A percentile compares a stretch with the other conserved stretches of the same genome.
phyloP scores from a whole-genome alignment of 176 grass and related monocot species.

The Dactylis glomerata region DNA sequence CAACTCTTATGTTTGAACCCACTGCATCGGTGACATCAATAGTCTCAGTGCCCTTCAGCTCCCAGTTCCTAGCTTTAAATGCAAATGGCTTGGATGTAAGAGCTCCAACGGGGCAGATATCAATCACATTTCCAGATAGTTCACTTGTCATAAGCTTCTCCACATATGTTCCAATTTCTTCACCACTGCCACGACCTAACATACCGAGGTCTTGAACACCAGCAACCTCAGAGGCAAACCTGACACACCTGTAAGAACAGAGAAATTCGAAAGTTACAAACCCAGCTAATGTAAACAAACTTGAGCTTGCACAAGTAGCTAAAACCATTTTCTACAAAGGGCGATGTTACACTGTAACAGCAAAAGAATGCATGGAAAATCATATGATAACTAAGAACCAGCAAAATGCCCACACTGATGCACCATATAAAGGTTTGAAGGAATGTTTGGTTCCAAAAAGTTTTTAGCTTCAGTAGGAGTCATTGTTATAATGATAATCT shows the following conservation, averaged over 20 bases:
- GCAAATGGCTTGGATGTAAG: slow-evolving; percentile 98
- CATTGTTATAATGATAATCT: background rate
- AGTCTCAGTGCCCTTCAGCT: slow-evolving; percentile 87
- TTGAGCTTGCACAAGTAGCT: background rate
- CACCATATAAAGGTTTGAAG: background rate
- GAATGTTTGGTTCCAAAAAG: background rate
- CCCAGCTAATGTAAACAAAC: background rate
- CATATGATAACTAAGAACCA: background rate
- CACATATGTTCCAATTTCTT: slow-evolving; percentile 99
- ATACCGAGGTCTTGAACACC: slow-evolving; percentile 98
- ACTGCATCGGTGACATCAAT: slow-evolving; percentile 99
- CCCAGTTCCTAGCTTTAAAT: slow-evolving; percentile 99
- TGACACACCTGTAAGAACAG: slow-evolving; percentile 59
- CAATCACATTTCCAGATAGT: slow-evolving; percentile 98
- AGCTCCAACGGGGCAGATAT: slow-evolving; percentile 97
- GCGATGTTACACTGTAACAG: background rate
- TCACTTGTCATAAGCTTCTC: slow-evolving; percentile 98
- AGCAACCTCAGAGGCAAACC: slow-evolving; percentile 95
- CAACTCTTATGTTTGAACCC: slow-evolving; percentile 93
- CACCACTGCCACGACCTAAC: slow-evolving; percentile 93
- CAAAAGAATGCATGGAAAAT: background rate
- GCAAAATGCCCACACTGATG: background rate
- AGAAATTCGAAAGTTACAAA: slow-evolving; percentile 17
- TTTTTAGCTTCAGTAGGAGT: background rate
- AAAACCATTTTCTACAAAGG: background rate